These are phyloP conservation scores for Clausena lansium DNA, from an alignment of 345 rosid species.

Conservation along the genomic window DNA sequence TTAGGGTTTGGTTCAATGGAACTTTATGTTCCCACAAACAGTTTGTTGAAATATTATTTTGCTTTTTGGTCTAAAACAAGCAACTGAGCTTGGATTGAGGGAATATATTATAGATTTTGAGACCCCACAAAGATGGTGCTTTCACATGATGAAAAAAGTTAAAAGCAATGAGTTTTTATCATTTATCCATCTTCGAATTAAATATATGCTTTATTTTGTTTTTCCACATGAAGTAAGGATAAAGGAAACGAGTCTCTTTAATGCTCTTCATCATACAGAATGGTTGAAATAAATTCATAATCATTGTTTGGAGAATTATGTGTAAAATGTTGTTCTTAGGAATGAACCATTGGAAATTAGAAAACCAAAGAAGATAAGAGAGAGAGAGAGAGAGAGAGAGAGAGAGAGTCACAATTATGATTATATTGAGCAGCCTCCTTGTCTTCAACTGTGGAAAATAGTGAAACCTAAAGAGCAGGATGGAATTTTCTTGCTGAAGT, in stretches of 20 bases:
- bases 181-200: conserved; percentile 10
- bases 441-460: conserved; percentile 10
- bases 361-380: background rate
- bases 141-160: conserved; percentile 30
- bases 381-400: background rate
- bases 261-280: background rate
- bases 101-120: conserved; percentile 17
- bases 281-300: background rate
- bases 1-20: conserved; percentile 31
- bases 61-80: conserved; percentile 24
- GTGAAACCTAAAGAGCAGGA: background rate
- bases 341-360: background rate
- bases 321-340: background rate
- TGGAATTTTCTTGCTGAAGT: background rate
- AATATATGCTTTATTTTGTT: conserved; percentile 5
- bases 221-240: conserved; percentile 24
- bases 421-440: background rate
- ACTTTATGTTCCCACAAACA: background rate
- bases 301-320: conserved; percentile 9
- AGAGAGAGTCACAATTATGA: too few relatives aligned
- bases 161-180: conserved; percentile 29
- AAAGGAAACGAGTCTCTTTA: conserved; percentile 13
- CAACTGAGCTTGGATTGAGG: conserved; percentile 2
- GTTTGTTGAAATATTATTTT: conserved; percentile 4
- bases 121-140: conserved; percentile 30